Conservation (phyloP, 2,329 filamentous ascomycete genomes). For the Cyanodermella asteris region DNA sequence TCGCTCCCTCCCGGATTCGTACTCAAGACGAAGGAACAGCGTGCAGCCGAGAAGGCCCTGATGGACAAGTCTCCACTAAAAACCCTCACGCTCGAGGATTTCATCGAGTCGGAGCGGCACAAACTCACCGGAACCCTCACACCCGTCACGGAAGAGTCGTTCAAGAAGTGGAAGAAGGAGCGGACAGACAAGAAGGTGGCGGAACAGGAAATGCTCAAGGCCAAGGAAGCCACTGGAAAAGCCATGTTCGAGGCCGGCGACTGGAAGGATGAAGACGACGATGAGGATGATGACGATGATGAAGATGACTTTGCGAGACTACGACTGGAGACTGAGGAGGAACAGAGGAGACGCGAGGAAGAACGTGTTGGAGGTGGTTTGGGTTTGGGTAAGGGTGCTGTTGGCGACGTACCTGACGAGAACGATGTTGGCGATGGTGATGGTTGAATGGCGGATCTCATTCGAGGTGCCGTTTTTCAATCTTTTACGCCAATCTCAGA, state of each 20-base stretch:
- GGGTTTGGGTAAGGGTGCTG: too few species aligned
- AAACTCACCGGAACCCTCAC: slow-evolving; percentile 83
- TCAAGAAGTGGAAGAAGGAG: slow-evolving; percentile 94
- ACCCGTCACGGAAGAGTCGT: slow-evolving; percentile 77
- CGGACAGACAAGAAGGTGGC: slow-evolving; percentile 88
- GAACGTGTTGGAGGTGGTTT: too few species aligned
- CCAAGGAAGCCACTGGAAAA: slow-evolving; percentile 88
- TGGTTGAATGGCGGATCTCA: too few species aligned
- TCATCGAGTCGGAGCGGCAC: slow-evolving; percentile 86
- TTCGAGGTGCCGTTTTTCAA: too few species aligned
- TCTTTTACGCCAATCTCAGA: too few species aligned
- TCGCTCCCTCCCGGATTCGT: slow-evolving; percentile 91
- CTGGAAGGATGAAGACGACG: slow-evolving; percentile 49
- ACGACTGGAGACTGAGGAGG: slow-evolving; percentile 20
- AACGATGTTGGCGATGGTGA: too few species aligned
- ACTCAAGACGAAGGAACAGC: slow-evolving; percentile 92
- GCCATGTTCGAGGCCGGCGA: slow-evolving; percentile 93
- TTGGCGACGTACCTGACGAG: too few species aligned
- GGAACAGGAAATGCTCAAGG: slow-evolving; percentile 69
- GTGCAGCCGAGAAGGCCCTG: slow-evolving; percentile 82
- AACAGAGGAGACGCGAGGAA: too few species aligned
- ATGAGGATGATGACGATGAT: slow-evolving; percentile 39
- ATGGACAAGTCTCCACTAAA: slow-evolving; percentile 90
- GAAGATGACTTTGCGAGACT: too few species aligned
- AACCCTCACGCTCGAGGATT: slow-evolving; percentile 90